phyloP scores from a whole-genome alignment of 441 rosid species.

The Sinapis alba region DNA sequence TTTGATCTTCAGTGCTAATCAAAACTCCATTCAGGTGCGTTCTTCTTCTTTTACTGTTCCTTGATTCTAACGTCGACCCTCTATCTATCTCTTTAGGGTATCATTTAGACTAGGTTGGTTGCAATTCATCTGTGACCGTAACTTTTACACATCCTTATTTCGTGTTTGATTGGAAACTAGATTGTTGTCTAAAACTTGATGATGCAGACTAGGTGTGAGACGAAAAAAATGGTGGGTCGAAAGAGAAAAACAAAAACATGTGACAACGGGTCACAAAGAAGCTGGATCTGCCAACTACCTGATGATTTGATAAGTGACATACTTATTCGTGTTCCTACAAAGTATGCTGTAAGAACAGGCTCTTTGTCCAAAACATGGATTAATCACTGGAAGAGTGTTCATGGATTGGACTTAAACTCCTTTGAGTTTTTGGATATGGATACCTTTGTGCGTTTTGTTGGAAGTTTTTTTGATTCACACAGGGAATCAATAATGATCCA shows the following conservation, averaged over 20 bases:
- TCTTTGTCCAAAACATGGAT: conserved; percentile 6
- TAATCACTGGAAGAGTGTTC: conserved; percentile 1
- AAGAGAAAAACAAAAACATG: not conserved
- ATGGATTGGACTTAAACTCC: conserved; percentile 1
- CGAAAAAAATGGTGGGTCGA: not conserved
- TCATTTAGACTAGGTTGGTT: not conserved
- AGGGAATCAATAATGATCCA: not conserved
- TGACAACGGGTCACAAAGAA: not conserved
- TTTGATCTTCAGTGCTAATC: not conserved
- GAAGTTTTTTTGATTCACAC: not conserved
- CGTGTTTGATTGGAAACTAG: not conserved
- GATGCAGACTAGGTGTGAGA: conserved; percentile 3
- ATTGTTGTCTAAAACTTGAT: not conserved
- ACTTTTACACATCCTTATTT: not conserved
- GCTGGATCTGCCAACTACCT: conserved; percentile 9
- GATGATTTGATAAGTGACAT: not conserved
- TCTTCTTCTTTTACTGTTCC: not conserved
- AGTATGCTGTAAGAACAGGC: conserved; percentile 5
- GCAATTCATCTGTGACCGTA: not conserved
- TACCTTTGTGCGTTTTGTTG: not conserved
- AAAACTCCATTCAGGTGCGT: not conserved
- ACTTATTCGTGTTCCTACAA: conserved; percentile 1
- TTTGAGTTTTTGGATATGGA: not conserved
- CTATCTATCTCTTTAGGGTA: not conserved
- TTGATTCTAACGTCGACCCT: not conserved